A percentile compares a stretch with the other conserved stretches of the same genome.
phyloP scores from a whole-genome alignment of 495 filamentous ascomycete genomes.

The Paragyromitra xinjiangensis region DNA sequence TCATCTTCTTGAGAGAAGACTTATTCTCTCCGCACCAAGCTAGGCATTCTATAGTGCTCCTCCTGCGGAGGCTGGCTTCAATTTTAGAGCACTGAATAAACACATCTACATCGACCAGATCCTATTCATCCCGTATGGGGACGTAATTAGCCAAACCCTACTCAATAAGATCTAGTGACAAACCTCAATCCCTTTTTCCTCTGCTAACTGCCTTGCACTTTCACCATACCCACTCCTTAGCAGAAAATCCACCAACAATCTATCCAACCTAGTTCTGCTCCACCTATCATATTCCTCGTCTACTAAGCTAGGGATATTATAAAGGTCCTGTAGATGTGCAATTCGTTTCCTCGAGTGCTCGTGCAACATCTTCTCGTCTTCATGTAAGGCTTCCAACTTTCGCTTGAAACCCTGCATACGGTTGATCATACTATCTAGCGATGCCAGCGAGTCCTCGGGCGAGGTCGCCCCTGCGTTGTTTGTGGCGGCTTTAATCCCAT shows the following conservation, averaged over 20 bases:
- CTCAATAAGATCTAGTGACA: background rate
- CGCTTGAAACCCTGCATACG: slow-evolving; percentile 85
- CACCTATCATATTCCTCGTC: slow-evolving; percentile 95
- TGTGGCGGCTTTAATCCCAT: slow-evolving; percentile 73
- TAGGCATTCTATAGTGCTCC: slow-evolving; percentile 79
- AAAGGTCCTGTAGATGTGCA: slow-evolving; percentile 78
- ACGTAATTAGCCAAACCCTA: slow-evolving; percentile 12
- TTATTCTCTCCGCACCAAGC: slow-evolving; percentile 94
- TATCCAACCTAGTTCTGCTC: slow-evolving; percentile 80
- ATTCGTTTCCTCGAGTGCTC: slow-evolving; percentile 77
- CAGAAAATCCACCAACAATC: slow-evolving; percentile 89
- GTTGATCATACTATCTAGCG: slow-evolving; percentile 82
- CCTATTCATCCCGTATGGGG: slow-evolving; percentile 55
- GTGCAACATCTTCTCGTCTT: slow-evolving; percentile 79
- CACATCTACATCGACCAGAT: slow-evolving; percentile 86
- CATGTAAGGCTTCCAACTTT: slow-evolving; percentile 79
- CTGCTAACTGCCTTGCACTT: slow-evolving; percentile 77
- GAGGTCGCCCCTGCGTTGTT: slow-evolving; percentile 69
- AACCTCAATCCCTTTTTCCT: slow-evolving; percentile 72
- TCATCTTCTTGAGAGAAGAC: slow-evolving; percentile 81
- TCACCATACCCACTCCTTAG: slow-evolving; percentile 81
- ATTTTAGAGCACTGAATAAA: slow-evolving; percentile 85
- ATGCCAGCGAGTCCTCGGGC: slow-evolving; percentile 74
- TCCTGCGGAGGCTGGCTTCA: slow-evolving; percentile 71
- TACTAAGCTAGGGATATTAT: slow-evolving; percentile 79